These are phyloP conservation scores for Trichoderma lentiforme DNA, from an alignment of 2,329 filamentous ascomycete genomes.

Conservation along the genomic window DNA sequence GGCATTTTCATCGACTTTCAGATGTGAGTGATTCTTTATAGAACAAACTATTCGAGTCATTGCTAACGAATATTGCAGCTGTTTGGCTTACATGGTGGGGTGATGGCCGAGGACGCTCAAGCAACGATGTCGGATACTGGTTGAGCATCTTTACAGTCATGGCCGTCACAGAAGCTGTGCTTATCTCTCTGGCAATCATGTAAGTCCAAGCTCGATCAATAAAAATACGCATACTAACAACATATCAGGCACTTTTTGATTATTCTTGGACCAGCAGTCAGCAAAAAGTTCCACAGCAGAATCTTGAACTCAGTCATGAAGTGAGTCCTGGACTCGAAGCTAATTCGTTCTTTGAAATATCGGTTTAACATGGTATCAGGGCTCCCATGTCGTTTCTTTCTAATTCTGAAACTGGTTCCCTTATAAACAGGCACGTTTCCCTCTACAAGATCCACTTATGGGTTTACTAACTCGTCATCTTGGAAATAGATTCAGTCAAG, in stretches of 20 bases:
- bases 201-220: background rate
- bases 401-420: conserved; percentile 28
- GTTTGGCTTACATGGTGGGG: conserved; percentile 34
- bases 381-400: conserved; percentile 29
- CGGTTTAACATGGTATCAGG: conserved; percentile 12
- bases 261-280: conserved; percentile 27
- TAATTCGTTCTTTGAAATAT: rapidly evolving
- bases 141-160: conserved; percentile 28
- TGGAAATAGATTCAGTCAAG: conserved; percentile 38
- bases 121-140: conserved; percentile 30
- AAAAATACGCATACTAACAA: conserved; percentile 8
- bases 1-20: conserved; percentile 24
- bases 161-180: conserved; percentile 25
- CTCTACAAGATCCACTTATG: background rate
- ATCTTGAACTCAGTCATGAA: conserved; percentile 28
- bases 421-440: conserved; percentile 28
- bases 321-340: conserved; percentile 5
- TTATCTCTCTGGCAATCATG: conserved; percentile 29
- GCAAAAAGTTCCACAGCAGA: conserved; percentile 26
- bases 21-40: conserved; percentile 23
- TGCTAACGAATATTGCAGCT: no score
- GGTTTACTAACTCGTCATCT: background rate
- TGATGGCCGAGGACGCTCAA: conserved; percentile 27
- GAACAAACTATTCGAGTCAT: no score
- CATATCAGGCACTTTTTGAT: conserved; percentile 25